Evolutionary conservation across 1,284 basidiomycete genomes (phyloP).

Genomic region (Cutaneotrichosporon cutaneum): DNA sequence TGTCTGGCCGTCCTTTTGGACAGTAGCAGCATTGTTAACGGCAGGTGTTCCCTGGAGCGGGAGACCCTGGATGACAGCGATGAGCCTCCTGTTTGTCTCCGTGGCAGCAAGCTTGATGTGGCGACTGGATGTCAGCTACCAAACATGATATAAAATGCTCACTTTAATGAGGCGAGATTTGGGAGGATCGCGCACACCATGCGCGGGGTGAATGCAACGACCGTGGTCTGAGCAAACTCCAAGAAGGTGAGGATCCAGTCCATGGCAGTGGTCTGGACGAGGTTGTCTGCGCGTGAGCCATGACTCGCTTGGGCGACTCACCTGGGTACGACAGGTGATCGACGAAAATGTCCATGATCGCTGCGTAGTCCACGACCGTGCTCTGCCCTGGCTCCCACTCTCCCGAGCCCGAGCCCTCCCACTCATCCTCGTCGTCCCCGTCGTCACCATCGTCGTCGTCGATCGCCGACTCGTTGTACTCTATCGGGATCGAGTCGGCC

Average conservation of each 20-base stretch:
- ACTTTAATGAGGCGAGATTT: constrained; percentile 70
- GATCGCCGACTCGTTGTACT: constrained; percentile 20
- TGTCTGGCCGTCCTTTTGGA: constrained; percentile 2
- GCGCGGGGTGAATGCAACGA: constrained; percentile 90
- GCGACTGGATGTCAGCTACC: constrained; percentile 44
- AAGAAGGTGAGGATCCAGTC: constrained; percentile 92
- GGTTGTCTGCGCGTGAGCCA: constrained; percentile 64
- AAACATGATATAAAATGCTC: constrained; percentile 11
- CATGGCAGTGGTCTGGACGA: constrained; percentile 82
- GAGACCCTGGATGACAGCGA: constrained; percentile 78
- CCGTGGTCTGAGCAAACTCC: constrained; percentile 80
- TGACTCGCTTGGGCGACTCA: constrained; percentile 54
- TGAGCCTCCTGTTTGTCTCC: constrained; percentile 81
- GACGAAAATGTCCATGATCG: constrained; percentile 93
- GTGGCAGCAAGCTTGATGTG: constrained; percentile 86
- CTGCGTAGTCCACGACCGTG: constrained; percentile 83
- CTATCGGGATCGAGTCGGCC: constrained; percentile 29
- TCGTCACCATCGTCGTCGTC: constrained; percentile 33
- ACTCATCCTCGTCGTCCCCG: constrained; percentile 36
- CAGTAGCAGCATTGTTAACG: constrained; percentile 20
- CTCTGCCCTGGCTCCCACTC: constrained; percentile 92
- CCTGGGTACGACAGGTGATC: constrained; percentile 81
- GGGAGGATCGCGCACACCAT: constrained; percentile 90
- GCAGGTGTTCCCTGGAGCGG: constrained; percentile 63
- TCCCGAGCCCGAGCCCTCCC: constrained; percentile 52